A percentile compares a stretch with the other conserved stretches of the same genome.
phyloP scores from a whole-genome alignment of 306 rosid species.

The Prunus dulcis region DNA sequence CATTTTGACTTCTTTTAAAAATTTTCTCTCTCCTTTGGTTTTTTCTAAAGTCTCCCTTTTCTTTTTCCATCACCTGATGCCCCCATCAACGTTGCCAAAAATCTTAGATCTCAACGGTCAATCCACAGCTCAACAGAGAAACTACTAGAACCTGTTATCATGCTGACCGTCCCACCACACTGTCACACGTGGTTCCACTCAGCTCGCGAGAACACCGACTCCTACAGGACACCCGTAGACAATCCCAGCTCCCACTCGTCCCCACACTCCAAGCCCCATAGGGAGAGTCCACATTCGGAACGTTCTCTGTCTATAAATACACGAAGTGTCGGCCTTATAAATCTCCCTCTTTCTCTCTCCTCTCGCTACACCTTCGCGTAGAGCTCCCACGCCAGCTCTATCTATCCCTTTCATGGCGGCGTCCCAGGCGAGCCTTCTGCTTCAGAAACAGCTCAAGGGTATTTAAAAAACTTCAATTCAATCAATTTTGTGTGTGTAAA shows the following conservation, averaged over 20 bases:
- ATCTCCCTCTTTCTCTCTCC: slow-evolving; percentile 13
- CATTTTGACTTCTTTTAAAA: too few species aligned
- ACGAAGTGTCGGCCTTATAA: slow-evolving; percentile 24
- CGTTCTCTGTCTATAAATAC: slow-evolving; percentile 27
- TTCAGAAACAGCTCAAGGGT: slow-evolving; percentile 96
- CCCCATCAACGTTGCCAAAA: background rate
- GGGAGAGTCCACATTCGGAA: slow-evolving; percentile 21
- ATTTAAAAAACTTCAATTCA: background rate
- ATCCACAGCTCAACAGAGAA: background rate
- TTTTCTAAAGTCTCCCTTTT: too few species aligned
- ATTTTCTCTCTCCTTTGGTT: too few species aligned
- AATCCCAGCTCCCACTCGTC: background rate
- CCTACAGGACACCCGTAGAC: background rate
- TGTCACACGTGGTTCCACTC: background rate
- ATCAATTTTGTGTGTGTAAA: background rate
- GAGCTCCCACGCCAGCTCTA: slow-evolving; percentile 17
- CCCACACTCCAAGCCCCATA: background rate
- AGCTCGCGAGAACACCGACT: background rate
- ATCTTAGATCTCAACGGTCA: background rate
- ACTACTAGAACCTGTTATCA: background rate
- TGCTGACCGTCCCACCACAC: background rate
- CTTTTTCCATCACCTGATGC: too few species aligned
- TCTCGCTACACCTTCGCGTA: slow-evolving; percentile 4
- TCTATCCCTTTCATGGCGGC: slow-evolving; percentile 56
- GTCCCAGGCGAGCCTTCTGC: slow-evolving; percentile 93